phyloP scores from a whole-genome alignment of 192 early-diverging fungal genomes.

The Coemansia sp. region DNA sequence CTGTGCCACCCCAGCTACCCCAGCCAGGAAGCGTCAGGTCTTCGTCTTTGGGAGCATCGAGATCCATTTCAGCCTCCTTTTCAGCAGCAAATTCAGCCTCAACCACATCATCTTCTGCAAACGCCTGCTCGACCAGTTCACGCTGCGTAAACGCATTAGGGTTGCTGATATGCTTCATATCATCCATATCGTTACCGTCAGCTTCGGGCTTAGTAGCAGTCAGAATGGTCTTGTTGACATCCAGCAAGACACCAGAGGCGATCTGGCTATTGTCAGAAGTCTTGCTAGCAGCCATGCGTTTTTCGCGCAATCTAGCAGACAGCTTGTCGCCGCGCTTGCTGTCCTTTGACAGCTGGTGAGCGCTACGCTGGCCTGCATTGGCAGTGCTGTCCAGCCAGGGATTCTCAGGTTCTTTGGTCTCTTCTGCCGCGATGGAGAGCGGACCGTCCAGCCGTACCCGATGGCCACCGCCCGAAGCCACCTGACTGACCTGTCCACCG shows the following conservation, averaged over 20 bases:
- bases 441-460: conserved; percentile 60
- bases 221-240: conserved; percentile 61
- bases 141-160: conserved; percentile 64
- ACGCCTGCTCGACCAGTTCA: conserved; percentile 88
- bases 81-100: conserved; percentile 86
- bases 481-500: conserved; percentile 41
- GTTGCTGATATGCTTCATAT: conserved; percentile 31
- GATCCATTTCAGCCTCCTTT: conserved; percentile 65
- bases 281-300: conserved; percentile 39
- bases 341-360: conserved; percentile 50
- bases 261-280: conserved; percentile 19
- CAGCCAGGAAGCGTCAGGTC: conserved; percentile 92
- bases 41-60: conserved; percentile 74
- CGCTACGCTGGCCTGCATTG: conserved; percentile 31
- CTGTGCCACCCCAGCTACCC: conserved; percentile 81
- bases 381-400: conserved; percentile 74
- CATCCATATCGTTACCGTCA: conserved; percentile 9
- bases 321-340: conserved; percentile 64
- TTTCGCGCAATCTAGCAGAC: conserved; percentile 63
- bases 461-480: conserved; percentile 55
- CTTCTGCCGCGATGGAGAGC: conserved; percentile 41
- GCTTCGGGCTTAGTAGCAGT: conserved; percentile 4
- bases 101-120: conserved; percentile 90
- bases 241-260: conserved; percentile 57
- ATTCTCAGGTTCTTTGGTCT: conserved; percentile 56